Conservation (phyloP, 305 asterid species). For the Caryopteris hybrid region DNA sequence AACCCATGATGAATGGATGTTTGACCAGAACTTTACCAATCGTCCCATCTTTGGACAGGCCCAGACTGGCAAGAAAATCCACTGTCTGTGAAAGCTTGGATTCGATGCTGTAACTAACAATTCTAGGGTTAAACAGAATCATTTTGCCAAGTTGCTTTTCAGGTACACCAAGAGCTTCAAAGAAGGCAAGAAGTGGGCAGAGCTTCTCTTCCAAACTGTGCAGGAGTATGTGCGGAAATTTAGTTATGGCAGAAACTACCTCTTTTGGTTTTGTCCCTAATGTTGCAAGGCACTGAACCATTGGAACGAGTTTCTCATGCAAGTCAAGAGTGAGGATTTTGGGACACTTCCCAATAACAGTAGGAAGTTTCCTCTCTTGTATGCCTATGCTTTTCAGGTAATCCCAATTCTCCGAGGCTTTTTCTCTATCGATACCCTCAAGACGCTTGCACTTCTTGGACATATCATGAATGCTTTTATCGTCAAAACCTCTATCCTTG, state of each 20-base stretch:
- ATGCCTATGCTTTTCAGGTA: conserved; percentile 89
- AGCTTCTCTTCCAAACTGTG: conserved; percentile 92
- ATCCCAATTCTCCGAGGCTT: conserved; percentile 89
- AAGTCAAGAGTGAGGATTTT: conserved; percentile 76
- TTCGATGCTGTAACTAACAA: conserved; percentile 92
- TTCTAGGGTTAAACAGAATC: conserved; percentile 78
- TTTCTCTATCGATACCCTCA: conserved; percentile 53
- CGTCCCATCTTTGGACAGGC: conserved; percentile 62
- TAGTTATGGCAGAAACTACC: conserved; percentile 76
- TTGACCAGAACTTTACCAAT: conserved; percentile 77
- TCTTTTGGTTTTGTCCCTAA: conserved; percentile 74
- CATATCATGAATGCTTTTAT: conserved; percentile 61
- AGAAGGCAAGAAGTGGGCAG: conserved; percentile 91
- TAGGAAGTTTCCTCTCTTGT: conserved; percentile 83
- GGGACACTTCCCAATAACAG: conserved; percentile 72
- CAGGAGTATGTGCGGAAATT: conserved; percentile 76
- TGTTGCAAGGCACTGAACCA: conserved; percentile 74
- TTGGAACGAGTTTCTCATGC: conserved; percentile 74
- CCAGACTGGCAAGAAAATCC: conserved; percentile 68
- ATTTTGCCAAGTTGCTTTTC: conserved; percentile 85
- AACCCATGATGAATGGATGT: conserved; percentile 81
- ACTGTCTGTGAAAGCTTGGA: conserved; percentile 71
- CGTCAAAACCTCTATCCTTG: conserved; percentile 85
- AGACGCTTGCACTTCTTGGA: conserved; percentile 85
- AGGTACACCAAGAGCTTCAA: conserved; percentile 80